Base-by-base conservation (phyloP, 2,329 filamentous ascomycete genomes). In the Xylariaceae sp. region DNA sequence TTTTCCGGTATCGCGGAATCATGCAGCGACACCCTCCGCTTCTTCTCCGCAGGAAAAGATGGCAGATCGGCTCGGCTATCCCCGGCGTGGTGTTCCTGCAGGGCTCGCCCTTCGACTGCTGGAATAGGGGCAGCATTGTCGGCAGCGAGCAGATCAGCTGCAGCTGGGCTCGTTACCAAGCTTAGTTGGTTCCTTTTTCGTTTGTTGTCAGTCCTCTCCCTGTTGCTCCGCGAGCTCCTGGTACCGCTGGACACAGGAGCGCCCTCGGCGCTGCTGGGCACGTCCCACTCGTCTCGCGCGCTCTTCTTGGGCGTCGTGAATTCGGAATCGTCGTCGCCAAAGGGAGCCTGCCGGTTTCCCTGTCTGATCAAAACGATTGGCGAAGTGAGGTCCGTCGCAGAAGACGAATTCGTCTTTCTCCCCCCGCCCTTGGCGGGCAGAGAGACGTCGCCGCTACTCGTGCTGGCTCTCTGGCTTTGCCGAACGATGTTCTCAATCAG, bases 401-500 rank as follows among this genome's bases (percentile, higher is more conserved):
- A 55, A 21, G 52, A 56, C 12, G 33, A 33, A 32, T 52, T 33
- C 9, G 11, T 14, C 23, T 42, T 45, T 27, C 33, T 44, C 21
- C 37, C 40, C 32, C 47, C 46, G 22, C 33, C 47, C 24, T 46
- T 47, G 23, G 36, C 37, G 3, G 49, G 46, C 11, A 49, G 39
- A 12, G 52, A 54, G 24, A 52, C 37, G 23, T 54, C 45, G 28
- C 50, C 46, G 25, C 53, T 53, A 34, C 51, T 55, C 6, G 37
- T 39, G 33, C 52, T 55, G 8, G 49, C 52, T 23, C 46, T 53
- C 37, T 57, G 53, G 29, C 51, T 55, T 29, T 52, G 52, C 18
- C 47, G 52, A 16, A 57, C 49, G 11, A 57, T 56, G 7, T 49
- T 49, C 33, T 56, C 54, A 26, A 57, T 47, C 15, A 57, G 50